A percentile compares a stretch with the other conserved stretches of the same genome.
These are phyloP conservation scores for Stygiomarasmius scandens DNA, from an alignment of 1,284 basidiomycete species.

Conservation along the genomic window DNA sequence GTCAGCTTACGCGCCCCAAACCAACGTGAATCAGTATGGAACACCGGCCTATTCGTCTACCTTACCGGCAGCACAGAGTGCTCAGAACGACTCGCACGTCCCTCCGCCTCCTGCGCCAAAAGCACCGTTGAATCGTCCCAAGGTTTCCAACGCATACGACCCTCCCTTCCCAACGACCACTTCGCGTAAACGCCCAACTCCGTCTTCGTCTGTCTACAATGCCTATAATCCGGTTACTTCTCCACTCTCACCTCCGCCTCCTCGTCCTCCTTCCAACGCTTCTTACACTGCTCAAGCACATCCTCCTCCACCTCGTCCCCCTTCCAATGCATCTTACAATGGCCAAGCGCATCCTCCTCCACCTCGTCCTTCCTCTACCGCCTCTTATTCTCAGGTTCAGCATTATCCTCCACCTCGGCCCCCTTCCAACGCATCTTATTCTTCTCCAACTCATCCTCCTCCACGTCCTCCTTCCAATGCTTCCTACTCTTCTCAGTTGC, in stretches of 20 bases:
- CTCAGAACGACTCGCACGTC: slow-evolving; percentile 26
- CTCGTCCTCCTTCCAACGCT: slow-evolving; percentile 9
- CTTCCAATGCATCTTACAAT: background rate
- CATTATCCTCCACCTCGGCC: background rate
- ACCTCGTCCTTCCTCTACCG: slow-evolving; percentile 12
- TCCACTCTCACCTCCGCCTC: slow-evolving; percentile 20
- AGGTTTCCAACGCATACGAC: slow-evolving; percentile 75
- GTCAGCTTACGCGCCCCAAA: slow-evolving; percentile 1
- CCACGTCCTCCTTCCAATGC: background rate
- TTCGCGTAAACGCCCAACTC: slow-evolving; percentile 23
- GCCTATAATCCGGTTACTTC: slow-evolving; percentile 29
- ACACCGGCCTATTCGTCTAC: slow-evolving; percentile 5
- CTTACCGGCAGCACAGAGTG: slow-evolving; percentile 6
- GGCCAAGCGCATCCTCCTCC: background rate
- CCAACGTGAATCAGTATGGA: background rate
- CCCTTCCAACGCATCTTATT: background rate
- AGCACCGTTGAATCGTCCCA: slow-evolving; percentile 55
- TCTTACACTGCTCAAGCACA: slow-evolving; percentile 10
- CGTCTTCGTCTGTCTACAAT: slow-evolving; percentile 29
- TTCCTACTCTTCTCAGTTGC: background rate
- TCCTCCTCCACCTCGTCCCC: slow-evolving; percentile 3
- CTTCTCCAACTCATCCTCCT: background rate
- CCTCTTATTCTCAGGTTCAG: slow-evolving; percentile 10
- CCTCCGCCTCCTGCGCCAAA: slow-evolving; percentile 38
- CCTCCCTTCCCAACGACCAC: slow-evolving; percentile 68